These are phyloP conservation scores for Heritiera fomes DNA, from an alignment of 345 rosid species.

Conservation along the genomic window DNA sequence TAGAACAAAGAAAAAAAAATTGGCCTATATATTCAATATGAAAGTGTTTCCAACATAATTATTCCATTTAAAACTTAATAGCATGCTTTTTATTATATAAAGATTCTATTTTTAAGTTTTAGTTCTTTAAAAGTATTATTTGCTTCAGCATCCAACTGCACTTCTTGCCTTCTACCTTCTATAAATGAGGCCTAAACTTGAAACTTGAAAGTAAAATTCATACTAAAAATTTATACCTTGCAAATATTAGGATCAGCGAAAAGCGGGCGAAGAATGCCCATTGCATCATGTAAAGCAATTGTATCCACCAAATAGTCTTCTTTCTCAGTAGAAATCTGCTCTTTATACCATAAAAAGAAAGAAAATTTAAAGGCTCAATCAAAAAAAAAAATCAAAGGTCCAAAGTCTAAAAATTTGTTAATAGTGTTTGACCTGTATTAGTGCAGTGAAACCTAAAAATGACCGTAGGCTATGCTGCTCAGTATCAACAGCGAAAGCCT, in stretches of 20 bases:
- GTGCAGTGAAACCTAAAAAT: slow-evolving; percentile 83
- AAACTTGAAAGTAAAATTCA: neutral
- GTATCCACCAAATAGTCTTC: slow-evolving; percentile 82
- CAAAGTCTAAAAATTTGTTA: neutral
- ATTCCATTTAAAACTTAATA: neutral
- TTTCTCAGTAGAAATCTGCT: slow-evolving; percentile 65
- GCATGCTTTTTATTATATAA: neutral
- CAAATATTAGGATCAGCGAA: slow-evolving; percentile 75
- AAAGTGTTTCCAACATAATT: neutral
- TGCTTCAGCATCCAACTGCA: neutral
- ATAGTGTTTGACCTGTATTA: slow-evolving; percentile 62
- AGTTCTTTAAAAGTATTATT: neutral
- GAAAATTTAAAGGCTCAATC: neutral
- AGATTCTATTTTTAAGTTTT: neutral
- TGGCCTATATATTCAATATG: neutral
- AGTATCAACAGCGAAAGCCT: slow-evolving; percentile 75
- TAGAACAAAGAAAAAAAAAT: neutral
- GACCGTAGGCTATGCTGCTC: slow-evolving; percentile 90
- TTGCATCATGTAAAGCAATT: slow-evolving; percentile 72
- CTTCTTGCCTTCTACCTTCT: neutral
- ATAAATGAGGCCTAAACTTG: neutral
- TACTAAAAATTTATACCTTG: slow-evolving; percentile 49
- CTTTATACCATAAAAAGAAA: neutral
- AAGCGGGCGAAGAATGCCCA: slow-evolving; percentile 66
- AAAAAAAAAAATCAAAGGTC: neutral